A percentile compares a stretch with the other conserved stretches of the same genome.
Conservation (phyloP, 768 basidiomycete species). For the Hemileccinum impolitum region DNA sequence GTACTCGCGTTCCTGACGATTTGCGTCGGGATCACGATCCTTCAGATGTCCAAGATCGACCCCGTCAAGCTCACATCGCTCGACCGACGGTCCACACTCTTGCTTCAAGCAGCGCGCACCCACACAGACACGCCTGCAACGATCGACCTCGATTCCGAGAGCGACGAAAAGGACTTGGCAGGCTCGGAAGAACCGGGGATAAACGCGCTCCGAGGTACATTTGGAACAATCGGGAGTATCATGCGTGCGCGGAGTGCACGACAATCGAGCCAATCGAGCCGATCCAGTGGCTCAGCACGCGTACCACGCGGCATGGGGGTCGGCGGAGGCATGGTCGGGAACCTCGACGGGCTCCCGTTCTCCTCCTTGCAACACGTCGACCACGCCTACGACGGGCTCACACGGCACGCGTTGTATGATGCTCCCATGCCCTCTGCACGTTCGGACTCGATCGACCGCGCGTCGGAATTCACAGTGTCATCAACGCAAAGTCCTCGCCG, state of each 20-base stretch:
- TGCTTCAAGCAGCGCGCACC: conserved; percentile 79
- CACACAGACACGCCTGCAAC: conserved; percentile 55
- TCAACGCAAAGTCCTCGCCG: conserved; percentile 33
- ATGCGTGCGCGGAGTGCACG: conserved; percentile 64
- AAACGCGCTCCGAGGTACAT: conserved; percentile 86
- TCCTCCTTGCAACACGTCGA: conserved; percentile 29
- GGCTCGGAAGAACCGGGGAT: conserved; percentile 89
- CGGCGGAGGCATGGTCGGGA: conserved; percentile 29
- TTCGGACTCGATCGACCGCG: conserved; percentile 38
- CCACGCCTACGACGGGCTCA: conserved; percentile 48
- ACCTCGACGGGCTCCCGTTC: conserved; percentile 21
- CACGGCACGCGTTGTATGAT: conserved; percentile 86
- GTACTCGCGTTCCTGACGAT: conserved; percentile 92
- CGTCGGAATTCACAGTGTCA: conserved; percentile 29
- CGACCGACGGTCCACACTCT: conserved; percentile 85
- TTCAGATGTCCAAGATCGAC: conserved; percentile 95
- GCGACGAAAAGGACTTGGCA: conserved; percentile 58
- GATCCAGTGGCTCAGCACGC: conserved; percentile 22
- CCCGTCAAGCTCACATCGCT: conserved; percentile 74
- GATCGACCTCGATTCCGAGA: conserved; percentile 33
- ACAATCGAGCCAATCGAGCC: conserved; percentile 48
- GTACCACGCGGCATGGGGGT: conserved; percentile 20
- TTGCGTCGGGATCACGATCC: conserved; percentile 87
- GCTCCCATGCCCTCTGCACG: conserved; percentile 61
- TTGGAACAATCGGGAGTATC: conserved; percentile 88